Evolutionary conservation across 495 filamentous ascomycete species (phyloP).

Genomic region (Jackrogersella minutella): DNA sequence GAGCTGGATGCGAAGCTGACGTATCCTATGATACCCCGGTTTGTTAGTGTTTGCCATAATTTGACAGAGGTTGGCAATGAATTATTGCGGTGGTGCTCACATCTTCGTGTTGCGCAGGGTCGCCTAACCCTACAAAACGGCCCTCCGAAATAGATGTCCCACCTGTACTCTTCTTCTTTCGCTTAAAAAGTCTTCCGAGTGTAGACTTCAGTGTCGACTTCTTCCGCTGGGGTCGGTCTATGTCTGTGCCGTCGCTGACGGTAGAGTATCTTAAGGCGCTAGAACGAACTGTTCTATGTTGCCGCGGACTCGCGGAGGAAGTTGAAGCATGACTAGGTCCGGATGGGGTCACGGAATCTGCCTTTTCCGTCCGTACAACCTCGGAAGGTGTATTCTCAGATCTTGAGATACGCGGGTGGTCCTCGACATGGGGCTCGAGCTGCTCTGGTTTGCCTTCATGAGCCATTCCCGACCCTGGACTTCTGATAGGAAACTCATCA

Average conservation of each 20-base stretch:
- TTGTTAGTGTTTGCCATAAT: background rate
- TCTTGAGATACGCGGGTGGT: constrained; percentile 52
- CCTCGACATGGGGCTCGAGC: constrained; percentile 39
- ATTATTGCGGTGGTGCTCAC: constrained; percentile 6
- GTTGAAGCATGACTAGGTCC: constrained; percentile 43
- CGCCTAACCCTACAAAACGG: constrained; percentile 26
- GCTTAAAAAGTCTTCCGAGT: constrained; percentile 59
- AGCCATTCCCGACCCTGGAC: constrained; percentile 47
- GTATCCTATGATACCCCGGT: constrained; percentile 49
- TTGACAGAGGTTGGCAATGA: background rate
- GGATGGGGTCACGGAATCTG: constrained; percentile 39
- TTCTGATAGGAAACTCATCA: constrained; percentile 59
- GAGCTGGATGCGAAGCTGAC: constrained; percentile 44
- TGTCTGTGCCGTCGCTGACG: constrained; percentile 48
- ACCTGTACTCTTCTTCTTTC: constrained; percentile 52
- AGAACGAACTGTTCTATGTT: constrained; percentile 47
- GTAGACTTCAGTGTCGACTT: constrained; percentile 59
- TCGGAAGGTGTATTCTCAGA: constrained; percentile 48
- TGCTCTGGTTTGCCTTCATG: constrained; percentile 23
- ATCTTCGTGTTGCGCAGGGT: constrained; percentile 27
- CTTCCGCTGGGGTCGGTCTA: constrained; percentile 54
- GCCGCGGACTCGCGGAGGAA: constrained; percentile 27
- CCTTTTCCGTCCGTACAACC: constrained; percentile 38
- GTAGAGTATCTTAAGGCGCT: constrained; percentile 52
- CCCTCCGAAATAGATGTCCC: constrained; percentile 29